Conservation (phyloP, 1,284 basidiomycete genomes). For the Acaromyces ingoldii region DNA sequence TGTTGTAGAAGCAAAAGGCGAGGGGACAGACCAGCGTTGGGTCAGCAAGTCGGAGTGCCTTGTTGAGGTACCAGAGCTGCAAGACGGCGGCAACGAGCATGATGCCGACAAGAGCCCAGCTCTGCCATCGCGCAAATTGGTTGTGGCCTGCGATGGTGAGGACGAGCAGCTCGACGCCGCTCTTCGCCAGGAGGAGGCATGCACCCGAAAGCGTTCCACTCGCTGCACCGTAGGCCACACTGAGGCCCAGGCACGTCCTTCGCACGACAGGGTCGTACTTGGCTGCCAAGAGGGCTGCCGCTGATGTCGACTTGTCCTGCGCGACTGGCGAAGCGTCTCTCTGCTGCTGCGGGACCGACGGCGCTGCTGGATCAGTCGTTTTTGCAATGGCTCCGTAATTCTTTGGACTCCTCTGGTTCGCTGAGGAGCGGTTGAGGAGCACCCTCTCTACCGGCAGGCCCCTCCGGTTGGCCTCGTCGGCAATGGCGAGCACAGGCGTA, state of each 20-base stretch:
- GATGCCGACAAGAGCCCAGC: conserved; percentile 69
- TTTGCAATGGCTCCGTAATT: no score
- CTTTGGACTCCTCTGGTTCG: no score
- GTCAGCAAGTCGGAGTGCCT: conserved; percentile 65
- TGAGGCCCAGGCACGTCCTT: conserved; percentile 63
- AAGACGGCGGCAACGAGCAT: conserved; percentile 68
- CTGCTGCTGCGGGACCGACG: no score
- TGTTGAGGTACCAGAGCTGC: conserved; percentile 85
- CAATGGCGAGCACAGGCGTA: conserved; percentile 30
- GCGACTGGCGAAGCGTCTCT: no score
- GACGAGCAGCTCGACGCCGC: conserved; percentile 81
- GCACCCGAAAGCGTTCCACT: conserved; percentile 90
- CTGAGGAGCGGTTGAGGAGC: no score
- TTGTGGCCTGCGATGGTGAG: conserved; percentile 68
- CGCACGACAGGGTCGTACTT: conserved; percentile 8
- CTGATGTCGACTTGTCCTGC: not conserved
- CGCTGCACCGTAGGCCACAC: conserved; percentile 80
- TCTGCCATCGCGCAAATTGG: conserved; percentile 78
- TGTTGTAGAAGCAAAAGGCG: conserved; percentile 93
- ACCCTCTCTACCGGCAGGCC: conserved; percentile 5
- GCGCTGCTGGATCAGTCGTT: no score
- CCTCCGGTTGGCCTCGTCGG: conserved; percentile 22
- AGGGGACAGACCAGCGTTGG: conserved; percentile 88
- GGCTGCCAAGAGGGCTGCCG: not conserved
- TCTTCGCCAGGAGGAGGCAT: conserved; percentile 89